A percentile compares a stretch with the other conserved stretches of the same genome.
Evolutionary conservation across 2,329 filamentous ascomycete genomes (phyloP).

Genomic region (Alternaria incomplexa): DNA sequence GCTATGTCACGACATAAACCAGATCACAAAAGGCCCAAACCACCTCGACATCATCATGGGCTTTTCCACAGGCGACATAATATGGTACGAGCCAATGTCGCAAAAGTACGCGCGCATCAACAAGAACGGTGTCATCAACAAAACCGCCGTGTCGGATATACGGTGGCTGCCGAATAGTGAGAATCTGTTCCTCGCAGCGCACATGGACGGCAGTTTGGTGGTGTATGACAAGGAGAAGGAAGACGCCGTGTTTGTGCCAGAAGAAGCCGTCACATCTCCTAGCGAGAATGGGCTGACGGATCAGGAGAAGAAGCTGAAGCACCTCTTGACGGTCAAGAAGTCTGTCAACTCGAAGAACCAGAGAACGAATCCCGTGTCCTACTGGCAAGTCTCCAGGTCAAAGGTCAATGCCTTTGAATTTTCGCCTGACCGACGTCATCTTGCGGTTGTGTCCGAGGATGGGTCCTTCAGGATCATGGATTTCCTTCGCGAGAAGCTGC

Average conservation of each 20-base stretch:
- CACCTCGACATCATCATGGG: conserved; percentile 95
- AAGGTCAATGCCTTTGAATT: conserved; percentile 91
- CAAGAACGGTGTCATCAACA: conserved; percentile 93
- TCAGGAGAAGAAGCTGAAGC: conserved; percentile 36
- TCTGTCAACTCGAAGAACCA: conserved; percentile 94
- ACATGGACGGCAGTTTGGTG: conserved; percentile 87
- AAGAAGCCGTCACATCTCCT: conserved; percentile 55
- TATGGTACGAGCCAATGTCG: conserved; percentile 97
- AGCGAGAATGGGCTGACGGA: conserved; percentile 37
- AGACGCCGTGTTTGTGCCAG: conserved; percentile 77
- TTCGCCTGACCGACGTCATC: conserved; percentile 83
- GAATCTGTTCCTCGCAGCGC: conserved; percentile 87
- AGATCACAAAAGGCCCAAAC: conserved; percentile 74
- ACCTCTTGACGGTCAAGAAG: conserved; percentile 75
- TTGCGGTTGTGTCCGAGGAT: conserved; percentile 91
- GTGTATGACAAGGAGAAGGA: conserved; percentile 99
- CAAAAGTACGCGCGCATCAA: conserved; percentile 96
- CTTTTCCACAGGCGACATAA: conserved; percentile 94
- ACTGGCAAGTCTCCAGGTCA: conserved; percentile 91
- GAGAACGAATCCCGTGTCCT: conserved; percentile 88
- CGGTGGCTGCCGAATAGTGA: conserved; percentile 95
- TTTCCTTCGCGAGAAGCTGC: conserved; percentile 88
- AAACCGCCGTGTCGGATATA: conserved; percentile 83
- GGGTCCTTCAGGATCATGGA: conserved; percentile 89
- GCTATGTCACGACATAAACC: conserved; percentile 91